These are phyloP conservation scores for Neonectria faginata DNA, from an alignment of 2,329 filamentous ascomycete genomes.

Conservation along the genomic window DNA sequence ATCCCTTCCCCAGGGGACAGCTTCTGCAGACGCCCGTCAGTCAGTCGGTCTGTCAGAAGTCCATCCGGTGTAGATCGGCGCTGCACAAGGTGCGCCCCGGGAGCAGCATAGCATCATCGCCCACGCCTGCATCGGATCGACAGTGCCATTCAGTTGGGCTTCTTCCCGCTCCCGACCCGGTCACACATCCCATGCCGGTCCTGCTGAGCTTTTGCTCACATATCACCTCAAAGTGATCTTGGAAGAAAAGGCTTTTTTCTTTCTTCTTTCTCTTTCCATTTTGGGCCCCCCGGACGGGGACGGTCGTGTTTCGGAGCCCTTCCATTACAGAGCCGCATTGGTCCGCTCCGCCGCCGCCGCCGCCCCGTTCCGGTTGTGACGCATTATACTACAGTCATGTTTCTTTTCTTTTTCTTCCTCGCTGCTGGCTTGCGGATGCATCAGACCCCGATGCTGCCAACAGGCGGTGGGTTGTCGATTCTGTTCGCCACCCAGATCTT, in stretches of 20 bases:
- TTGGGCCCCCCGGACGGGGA: not conserved
- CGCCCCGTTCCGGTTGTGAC: not conserved
- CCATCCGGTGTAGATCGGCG: slow-evolving; percentile 18
- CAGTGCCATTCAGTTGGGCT: slow-evolving; percentile 9
- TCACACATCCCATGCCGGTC: not conserved
- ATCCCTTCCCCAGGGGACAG: not conserved
- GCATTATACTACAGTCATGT: not conserved
- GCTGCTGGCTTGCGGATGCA: slow-evolving; percentile 6
- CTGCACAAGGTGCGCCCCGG: slow-evolving; percentile 8
- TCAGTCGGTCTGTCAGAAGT: not conserved
- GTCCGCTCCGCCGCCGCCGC: not conserved
- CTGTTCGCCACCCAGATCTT: not conserved
- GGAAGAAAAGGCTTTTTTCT: not conserved
- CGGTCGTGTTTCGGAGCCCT: not conserved
- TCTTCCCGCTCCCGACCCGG: slow-evolving; percentile 8
- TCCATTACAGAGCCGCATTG: slow-evolving; percentile 20
- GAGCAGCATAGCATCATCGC: slow-evolving; percentile 10
- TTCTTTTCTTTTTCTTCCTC: not conserved
- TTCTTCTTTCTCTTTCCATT: not conserved
- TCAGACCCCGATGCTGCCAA: slow-evolving; percentile 6
- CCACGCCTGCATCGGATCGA: slow-evolving; percentile 21
- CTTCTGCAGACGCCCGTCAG: not conserved
- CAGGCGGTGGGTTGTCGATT: not conserved
- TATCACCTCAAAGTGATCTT: not conserved
- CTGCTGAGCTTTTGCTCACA: not conserved